Conservation (phyloP, 441 rosid genomes). For the Aquilaria agallochum region DNA sequence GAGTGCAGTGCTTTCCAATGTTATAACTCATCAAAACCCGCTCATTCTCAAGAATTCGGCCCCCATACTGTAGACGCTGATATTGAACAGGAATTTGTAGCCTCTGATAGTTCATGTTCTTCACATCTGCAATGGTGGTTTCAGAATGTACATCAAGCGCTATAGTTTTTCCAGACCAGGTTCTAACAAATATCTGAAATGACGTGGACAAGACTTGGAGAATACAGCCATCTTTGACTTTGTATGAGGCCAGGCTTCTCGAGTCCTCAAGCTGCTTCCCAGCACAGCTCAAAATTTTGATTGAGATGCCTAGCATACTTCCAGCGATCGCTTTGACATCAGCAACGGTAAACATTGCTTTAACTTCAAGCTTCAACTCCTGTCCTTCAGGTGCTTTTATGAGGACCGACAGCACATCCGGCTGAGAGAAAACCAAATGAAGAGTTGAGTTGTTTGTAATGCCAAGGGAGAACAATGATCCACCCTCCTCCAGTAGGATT, state of each 20-base stretch:
- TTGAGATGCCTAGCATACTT: constrained; percentile 9
- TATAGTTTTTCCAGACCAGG: constrained; percentile 24
- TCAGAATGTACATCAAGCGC: constrained; percentile 15
- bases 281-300: constrained; percentile 3
- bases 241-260: constrained; percentile 27
- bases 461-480: constrained; percentile 20
- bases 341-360: constrained; percentile 16
- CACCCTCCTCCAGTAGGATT: constrained; percentile 15
- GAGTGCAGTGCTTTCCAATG: constrained; percentile 23
- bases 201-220: constrained; percentile 8
- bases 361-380: constrained; percentile 16
- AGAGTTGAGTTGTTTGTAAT: constrained; percentile 18
- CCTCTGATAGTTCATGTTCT: constrained; percentile 18
- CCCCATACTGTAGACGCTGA: constrained; percentile 19
- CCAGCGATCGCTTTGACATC: constrained; percentile 26
- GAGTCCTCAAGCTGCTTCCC: constrained; percentile 28
- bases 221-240: constrained; percentile 19
- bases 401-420: constrained; percentile 16
- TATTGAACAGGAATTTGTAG: constrained; percentile 11
- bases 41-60: constrained; percentile 21
- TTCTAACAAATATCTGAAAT: constrained; percentile 25
- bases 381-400: constrained; percentile 17
- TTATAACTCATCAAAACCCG: constrained; percentile 23
- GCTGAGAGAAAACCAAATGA: constrained; percentile 16
- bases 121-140: constrained; percentile 16